These are phyloP conservation scores for Cyberlindnera amylophila DNA, from an alignment of 805 yeast species.

Conservation along the genomic window DNA sequence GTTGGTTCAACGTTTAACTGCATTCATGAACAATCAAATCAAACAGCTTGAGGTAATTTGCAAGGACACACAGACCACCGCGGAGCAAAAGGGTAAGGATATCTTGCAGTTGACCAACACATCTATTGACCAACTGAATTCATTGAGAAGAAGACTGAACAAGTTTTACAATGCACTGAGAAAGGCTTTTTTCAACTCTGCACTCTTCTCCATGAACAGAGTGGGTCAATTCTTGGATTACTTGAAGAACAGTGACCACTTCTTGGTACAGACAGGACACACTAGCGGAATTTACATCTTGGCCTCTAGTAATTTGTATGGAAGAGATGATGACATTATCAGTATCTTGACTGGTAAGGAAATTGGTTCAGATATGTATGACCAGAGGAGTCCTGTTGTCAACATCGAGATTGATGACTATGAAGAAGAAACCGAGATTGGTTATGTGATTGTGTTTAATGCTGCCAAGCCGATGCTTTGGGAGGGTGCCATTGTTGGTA, in stretches of 20 bases:
- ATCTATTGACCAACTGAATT: constrained; percentile 67
- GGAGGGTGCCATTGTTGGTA: constrained; percentile 74
- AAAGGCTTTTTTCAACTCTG: constrained; percentile 70
- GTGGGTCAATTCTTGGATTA: constrained; percentile 49
- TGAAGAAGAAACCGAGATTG: constrained; percentile 34
- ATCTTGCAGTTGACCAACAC: constrained; percentile 42
- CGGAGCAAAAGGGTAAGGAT: constrained; percentile 31
- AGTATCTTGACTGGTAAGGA: constrained; percentile 43
- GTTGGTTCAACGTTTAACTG: constrained; percentile 61
- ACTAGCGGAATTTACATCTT: constrained; percentile 75
- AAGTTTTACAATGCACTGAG: constrained; percentile 70
- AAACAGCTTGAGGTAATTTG: constrained; percentile 51
- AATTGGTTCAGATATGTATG: constrained; percentile 46
- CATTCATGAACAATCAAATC: constrained; percentile 70
- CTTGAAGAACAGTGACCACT: constrained; percentile 66
- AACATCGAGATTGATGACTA: constrained; percentile 23
- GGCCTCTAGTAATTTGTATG: constrained; percentile 52
- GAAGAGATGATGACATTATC: constrained; percentile 39
- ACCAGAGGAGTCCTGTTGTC: constrained; percentile 21
- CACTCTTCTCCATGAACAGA: constrained; percentile 52
- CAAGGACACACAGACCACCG: constrained; percentile 1
- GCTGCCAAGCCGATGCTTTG: constrained; percentile 85
- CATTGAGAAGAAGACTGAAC: constrained; percentile 73
- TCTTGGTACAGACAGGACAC: constrained; percentile 68
- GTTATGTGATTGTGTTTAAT: constrained; percentile 69